A percentile compares a stretch with the other conserved stretches of the same genome.
phyloP scores from a whole-genome alignment of 2,329 filamentous ascomycete genomes.

The Verticillium klebahnii region DNA sequence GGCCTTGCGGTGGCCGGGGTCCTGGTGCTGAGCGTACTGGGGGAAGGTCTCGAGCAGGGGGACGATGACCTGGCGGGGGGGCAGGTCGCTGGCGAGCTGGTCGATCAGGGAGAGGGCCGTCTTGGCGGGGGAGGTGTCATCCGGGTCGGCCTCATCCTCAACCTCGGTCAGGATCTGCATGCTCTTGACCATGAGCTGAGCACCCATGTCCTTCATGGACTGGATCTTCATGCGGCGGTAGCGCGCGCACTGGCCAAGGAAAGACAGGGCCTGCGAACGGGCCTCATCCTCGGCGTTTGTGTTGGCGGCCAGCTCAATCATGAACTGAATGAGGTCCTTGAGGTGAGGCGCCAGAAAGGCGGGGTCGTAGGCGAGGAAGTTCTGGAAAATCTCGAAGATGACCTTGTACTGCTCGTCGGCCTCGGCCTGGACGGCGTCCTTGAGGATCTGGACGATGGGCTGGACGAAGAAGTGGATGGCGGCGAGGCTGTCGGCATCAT shows the following conservation, averaged over 20 bases:
- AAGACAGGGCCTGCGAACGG: slow-evolving; percentile 83
- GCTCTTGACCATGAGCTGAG: slow-evolving; percentile 81
- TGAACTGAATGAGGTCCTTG: slow-evolving; percentile 86
- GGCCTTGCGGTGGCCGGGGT: slow-evolving; percentile 79
- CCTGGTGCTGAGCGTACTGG: slow-evolving; percentile 68
- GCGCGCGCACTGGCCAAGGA: slow-evolving; percentile 86
- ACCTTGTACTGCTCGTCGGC: slow-evolving; percentile 88
- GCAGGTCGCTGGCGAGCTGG: slow-evolving; percentile 80
- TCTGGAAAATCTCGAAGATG: slow-evolving; percentile 96
- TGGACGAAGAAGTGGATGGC: slow-evolving; percentile 79
- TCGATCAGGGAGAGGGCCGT: slow-evolving; percentile 85
- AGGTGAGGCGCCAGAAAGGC: slow-evolving; percentile 80
- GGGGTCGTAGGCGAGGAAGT: slow-evolving; percentile 84
- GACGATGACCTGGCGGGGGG: slow-evolving; percentile 90
- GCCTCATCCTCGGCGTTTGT: slow-evolving; percentile 77
- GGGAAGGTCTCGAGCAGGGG: slow-evolving; percentile 85
- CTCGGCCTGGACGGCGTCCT: slow-evolving; percentile 71
- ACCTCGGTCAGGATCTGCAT: slow-evolving; percentile 89
- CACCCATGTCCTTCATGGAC: slow-evolving; percentile 75
- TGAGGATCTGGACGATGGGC: slow-evolving; percentile 83
- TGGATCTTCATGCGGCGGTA: slow-evolving; percentile 97
- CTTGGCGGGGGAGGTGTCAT: slow-evolving; percentile 75
- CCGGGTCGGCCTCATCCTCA: slow-evolving; percentile 69
- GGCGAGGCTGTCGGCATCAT: slow-evolving; percentile 69
- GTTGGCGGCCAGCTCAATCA: slow-evolving; percentile 81